Evolutionary conservation across 305 asterid species (phyloP).

Genomic region (Fraxinus dipetala): DNA sequence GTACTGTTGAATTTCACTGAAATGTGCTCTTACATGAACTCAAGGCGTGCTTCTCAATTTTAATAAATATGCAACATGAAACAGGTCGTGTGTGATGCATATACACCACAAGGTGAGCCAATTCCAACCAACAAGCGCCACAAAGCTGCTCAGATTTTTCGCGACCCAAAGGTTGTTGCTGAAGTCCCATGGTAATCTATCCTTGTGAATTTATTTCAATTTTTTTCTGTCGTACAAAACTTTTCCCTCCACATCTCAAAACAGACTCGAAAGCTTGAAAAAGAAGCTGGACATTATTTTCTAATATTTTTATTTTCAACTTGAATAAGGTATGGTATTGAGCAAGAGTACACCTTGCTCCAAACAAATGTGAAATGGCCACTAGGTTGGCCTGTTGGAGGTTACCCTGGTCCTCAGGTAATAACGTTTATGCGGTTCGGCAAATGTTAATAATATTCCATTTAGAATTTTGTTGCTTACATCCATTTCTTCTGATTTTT

Average conservation of each 20-base stretch:
- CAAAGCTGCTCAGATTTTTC: conserved; percentile 81
- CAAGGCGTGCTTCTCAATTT: background rate
- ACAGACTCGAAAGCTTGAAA: background rate
- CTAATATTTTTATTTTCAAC: background rate
- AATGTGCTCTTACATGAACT: background rate
- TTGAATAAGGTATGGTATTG: conserved; percentile 76
- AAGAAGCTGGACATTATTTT: background rate
- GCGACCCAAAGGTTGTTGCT: conserved; percentile 63
- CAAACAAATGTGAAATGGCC: conserved; percentile 81
- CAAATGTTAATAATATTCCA: background rate
- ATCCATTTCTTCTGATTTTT: background rate
- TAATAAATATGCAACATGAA: conserved; percentile 9
- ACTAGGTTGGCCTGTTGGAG: conserved; percentile 96
- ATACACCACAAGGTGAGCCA: conserved; percentile 93
- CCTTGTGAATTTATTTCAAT: background rate
- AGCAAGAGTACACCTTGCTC: conserved; percentile 90
- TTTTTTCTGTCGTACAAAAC: background rate
- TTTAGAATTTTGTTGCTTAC: background rate
- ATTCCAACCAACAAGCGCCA: conserved; percentile 92
- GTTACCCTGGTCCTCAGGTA: conserved; percentile 98
- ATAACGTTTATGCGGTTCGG: background rate
- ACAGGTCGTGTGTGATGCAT: conserved; percentile 85
- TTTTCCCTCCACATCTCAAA: background rate
- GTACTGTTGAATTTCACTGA: background rate
- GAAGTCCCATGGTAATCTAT: conserved; percentile 82